Percentiles rank a stretch among this genome's conserved stretches.
phyloP scores from a whole-genome alignment of 257 asterid species.

The Solanum raphanifolium region DNA sequence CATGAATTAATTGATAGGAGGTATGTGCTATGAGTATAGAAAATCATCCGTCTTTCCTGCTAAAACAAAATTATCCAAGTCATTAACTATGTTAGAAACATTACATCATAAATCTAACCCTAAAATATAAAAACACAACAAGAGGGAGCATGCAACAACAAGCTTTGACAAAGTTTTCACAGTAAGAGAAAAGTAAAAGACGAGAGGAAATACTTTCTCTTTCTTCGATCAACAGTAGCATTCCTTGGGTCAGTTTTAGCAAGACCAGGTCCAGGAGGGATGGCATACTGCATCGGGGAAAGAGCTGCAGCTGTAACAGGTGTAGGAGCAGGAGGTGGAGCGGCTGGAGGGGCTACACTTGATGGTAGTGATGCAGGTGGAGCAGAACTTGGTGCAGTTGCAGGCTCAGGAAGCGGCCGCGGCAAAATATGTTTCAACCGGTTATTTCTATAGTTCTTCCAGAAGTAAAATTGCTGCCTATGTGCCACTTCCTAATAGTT shows the following conservation, averaged over 20 bases:
- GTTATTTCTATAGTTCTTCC: constrained; percentile 92
- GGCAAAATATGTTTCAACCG: constrained; percentile 95
- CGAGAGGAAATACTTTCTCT: constrained; percentile 47
- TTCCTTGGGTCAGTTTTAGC: constrained; percentile 61
- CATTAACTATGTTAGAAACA: background rate
- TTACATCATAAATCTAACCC: background rate
- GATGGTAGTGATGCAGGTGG: constrained; percentile 49
- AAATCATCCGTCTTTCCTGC: constrained; percentile 60
- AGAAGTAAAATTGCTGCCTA: constrained; percentile 86
- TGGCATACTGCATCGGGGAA: constrained; percentile 61
- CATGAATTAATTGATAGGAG: background rate
- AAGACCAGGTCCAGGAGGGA: constrained; percentile 48
- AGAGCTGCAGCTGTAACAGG: constrained; percentile 44
- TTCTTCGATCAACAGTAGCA: constrained; percentile 55
- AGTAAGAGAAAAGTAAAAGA: background rate
- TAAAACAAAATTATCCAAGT: background rate
- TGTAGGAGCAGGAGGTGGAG: constrained; percentile 29
- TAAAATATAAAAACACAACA: background rate
- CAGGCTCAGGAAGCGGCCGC: constrained; percentile 75
- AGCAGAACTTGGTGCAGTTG: constrained; percentile 30
- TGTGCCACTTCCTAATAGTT: constrained; percentile 80
- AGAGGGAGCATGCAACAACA: background rate
- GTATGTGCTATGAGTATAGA: background rate
- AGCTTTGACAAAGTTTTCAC: background rate
- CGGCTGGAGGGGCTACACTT: constrained; percentile 13